These are phyloP conservation scores for Echium plantagineum DNA, from an alignment of 257 asterid genomes.

Conservation along the genomic window DNA sequence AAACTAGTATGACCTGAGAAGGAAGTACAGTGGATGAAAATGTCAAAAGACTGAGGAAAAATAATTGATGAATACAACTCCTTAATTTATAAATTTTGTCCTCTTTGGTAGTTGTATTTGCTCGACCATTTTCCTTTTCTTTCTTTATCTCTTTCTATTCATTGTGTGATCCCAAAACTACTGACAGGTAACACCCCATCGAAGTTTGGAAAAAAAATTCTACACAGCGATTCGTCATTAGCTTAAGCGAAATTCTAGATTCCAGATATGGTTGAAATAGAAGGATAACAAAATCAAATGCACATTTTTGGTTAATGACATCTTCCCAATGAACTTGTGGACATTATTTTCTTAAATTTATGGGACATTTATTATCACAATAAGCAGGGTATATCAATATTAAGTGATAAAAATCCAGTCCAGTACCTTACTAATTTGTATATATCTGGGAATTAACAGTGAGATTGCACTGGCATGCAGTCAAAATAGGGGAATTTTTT, in stretches of 20 bases:
- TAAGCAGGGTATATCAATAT: no score
- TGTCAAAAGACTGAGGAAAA: neutral
- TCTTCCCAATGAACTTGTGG: neutral
- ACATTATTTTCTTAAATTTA: no score
- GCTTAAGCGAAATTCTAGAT: neutral
- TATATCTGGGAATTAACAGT: neutral
- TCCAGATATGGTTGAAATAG: neutral
- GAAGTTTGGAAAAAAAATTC: no score
- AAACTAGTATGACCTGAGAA: conserved; percentile 75
- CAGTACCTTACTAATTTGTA: neutral
- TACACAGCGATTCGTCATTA: neutral
- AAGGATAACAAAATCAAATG: neutral
- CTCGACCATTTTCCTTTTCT: neutral
- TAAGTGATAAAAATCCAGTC: neutral
- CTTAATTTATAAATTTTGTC: no score
- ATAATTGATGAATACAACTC: neutral
- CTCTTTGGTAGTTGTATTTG: neutral
- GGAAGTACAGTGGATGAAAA: conserved; percentile 6
- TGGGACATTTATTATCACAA: neutral
- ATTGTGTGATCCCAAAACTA: no score
- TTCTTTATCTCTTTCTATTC: no score
- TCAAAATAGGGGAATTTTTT: no score
- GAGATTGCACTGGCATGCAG: no score
- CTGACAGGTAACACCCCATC: no score
- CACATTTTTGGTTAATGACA: neutral